Conservation (phyloP, 768 basidiomycete species). For the Russula brevipes region DNA sequence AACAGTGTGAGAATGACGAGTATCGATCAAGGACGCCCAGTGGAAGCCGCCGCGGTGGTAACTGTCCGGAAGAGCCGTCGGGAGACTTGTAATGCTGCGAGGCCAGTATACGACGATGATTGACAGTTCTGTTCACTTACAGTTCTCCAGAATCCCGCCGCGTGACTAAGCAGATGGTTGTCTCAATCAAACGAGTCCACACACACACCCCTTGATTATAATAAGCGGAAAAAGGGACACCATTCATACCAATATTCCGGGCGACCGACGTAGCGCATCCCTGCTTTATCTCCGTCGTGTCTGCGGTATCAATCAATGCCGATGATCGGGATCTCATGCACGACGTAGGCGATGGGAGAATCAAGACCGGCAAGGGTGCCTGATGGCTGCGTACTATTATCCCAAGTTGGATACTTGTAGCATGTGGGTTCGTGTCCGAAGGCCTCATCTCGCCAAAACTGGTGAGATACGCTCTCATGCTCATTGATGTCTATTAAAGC, state of each 20-base stretch:
- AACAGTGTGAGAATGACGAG: neutral
- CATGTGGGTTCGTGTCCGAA: constrained; percentile 1
- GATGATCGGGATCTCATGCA: neutral
- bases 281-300: constrained; percentile 1
- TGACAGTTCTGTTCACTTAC: neutral
- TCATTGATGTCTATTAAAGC: constrained; percentile 2
- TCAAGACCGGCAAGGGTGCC: neutral
- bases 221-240: neutral
- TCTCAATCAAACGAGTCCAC: too few species aligned
- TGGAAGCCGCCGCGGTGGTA: neutral
- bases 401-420: neutral
- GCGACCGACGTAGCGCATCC: neutral
- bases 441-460: neutral
- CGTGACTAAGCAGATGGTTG: neutral
- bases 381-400: neutral
- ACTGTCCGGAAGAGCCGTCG: neutral
- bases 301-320: neutral
- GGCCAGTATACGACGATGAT: neutral
- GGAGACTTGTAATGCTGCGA: too few species aligned
- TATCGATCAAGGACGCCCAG: too few species aligned
- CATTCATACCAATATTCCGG: neutral
- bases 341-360: neutral
- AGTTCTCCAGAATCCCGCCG: neutral
- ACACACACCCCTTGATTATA: neutral
- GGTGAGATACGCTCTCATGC: neutral